Evolutionary conservation across 2,329 filamentous ascomycete species (phyloP), one percentile per base, ranked within the genome.

Genomic region (Microcyclospora tardicrescens): DNA sequence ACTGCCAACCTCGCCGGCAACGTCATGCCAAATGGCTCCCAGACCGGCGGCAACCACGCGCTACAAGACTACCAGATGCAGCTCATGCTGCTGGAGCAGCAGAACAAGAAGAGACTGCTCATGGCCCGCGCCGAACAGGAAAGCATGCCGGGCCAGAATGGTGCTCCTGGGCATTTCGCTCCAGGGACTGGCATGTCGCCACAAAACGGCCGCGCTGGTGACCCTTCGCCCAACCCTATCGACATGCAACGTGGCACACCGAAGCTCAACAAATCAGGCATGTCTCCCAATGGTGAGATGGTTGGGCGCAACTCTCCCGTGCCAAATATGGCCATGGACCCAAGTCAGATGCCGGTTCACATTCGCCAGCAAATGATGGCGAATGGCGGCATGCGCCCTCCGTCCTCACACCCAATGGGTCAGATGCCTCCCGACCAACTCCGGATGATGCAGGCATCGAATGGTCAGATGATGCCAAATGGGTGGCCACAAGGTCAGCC

Each of bases 41-140:
- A 24, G 8, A 69, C 63, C 50, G 71, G 66, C 36, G 81, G 79
- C 61, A 89, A 85, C 57, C 82, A 87, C 58, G 83, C 83, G 15
- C 68, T 89, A 34, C 82, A 87, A 60, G 83, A 91, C 59, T 89
- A 89, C 53, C 83, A 89, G 64, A 87, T 87, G 82, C 83, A 89
- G 59, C 64, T 89, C 56, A 89, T 87, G 83, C 64, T 87, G 36
- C 71, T 89, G 12, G 83, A 89, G 61, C 83, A 87, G 61, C 82
- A 89, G 62, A 89, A 89, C 53, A 89, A 87, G 69, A 87, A 86
- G 62, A 71, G 83, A 13, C 68, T 89, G 35, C 77, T 86, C 68
- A 85, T 86, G 81, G 83, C 83, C 29, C 76, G 83, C 13, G 81
- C 78, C 61, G 76, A 86, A 57, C 82, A 89, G 59, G 84, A 87